phyloP scores from a whole-genome alignment of 2,329 filamentous ascomycete genomes.

The Diaporthe ampelina region DNA sequence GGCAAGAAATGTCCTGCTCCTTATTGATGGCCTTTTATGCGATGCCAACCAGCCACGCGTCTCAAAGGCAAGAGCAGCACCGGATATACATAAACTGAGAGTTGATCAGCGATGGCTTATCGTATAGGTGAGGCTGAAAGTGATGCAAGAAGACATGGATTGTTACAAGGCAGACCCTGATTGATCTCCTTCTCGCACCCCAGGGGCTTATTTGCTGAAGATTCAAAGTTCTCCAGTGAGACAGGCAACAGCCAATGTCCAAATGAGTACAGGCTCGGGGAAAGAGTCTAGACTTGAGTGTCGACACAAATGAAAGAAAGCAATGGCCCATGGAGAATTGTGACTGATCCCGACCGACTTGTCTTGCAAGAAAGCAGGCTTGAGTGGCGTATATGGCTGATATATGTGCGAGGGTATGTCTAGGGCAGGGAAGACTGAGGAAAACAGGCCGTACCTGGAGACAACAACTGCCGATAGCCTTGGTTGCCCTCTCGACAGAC shows the following conservation, averaged over 20 bases:
- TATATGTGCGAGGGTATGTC: slow-evolving; percentile 50
- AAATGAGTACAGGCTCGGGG: neutral
- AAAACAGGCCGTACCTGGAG: slow-evolving; percentile 36
- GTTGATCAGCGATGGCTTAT: slow-evolving; percentile 26
- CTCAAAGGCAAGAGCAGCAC: slow-evolving; percentile 17
- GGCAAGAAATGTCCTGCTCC: slow-evolving; percentile 6
- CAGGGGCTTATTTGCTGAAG: slow-evolving; percentile 20
- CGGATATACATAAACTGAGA: neutral
- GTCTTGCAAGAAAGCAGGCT: slow-evolving; percentile 24
- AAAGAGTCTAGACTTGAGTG: slow-evolving; percentile 1
- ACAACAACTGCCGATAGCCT: slow-evolving; percentile 38
- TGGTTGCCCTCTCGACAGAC: slow-evolving; percentile 37
- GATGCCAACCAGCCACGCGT: neutral
- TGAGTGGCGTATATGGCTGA: slow-evolving; percentile 43
- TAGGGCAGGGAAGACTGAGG: slow-evolving; percentile 41
- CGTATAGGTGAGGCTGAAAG: slow-evolving; percentile 36
- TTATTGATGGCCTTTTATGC: slow-evolving; percentile 27
- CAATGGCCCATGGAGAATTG: slow-evolving; percentile 17
- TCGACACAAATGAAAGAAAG: slow-evolving; percentile 28
- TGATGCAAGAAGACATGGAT: slow-evolving; percentile 22
- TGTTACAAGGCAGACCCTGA: slow-evolving; percentile 17
- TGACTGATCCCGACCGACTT: slow-evolving; percentile 28
- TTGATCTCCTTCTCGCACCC: slow-evolving; percentile 8
- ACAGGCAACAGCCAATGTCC: slow-evolving; percentile 30
- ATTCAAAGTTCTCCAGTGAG: slow-evolving; percentile 32